Evolutionary conservation across 257 asterid species (phyloP).

Genomic region (Solanum microdontum): DNA sequence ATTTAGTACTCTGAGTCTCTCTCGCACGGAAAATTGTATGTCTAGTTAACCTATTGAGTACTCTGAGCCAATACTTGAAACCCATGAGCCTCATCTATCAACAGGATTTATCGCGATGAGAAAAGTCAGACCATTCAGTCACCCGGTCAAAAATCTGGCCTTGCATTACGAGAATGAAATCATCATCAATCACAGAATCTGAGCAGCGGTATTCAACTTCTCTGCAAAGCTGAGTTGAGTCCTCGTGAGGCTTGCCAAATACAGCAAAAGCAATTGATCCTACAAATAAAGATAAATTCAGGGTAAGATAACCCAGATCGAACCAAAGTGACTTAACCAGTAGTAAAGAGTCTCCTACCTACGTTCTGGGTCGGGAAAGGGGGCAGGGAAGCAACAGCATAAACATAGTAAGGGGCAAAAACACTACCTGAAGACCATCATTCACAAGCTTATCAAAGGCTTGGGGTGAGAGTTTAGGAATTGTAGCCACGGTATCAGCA

Average conservation of each 20-base stretch:
- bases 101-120: neutral
- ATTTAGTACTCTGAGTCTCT: neutral
- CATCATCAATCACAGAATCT: conserved; percentile 36
- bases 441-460: conserved; percentile 24
- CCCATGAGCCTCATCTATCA: neutral
- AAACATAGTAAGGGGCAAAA: too few relatives aligned
- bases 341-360: neutral
- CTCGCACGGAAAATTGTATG: neutral
- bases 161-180: neutral
- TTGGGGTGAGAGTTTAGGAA: conserved; percentile 59
- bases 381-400: neutral
- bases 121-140: neutral
- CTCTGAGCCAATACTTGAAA: neutral
- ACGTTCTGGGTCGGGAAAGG: neutral
- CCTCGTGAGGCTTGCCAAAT: conserved; percentile 88
- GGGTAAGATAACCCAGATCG: neutral
- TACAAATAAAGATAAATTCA: conserved; percentile 12
- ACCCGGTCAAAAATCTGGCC: neutral
- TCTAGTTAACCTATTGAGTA: neutral
- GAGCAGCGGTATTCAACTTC: conserved; percentile 92
- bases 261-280: conserved; percentile 77
- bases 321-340: neutral
- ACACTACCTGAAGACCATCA: conserved; percentile 65
- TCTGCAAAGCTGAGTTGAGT: conserved; percentile 90
- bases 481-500: conserved; percentile 53